phyloP scores from a whole-genome alignment of 805 yeast genomes.

The Starmerella tilneyi region DNA sequence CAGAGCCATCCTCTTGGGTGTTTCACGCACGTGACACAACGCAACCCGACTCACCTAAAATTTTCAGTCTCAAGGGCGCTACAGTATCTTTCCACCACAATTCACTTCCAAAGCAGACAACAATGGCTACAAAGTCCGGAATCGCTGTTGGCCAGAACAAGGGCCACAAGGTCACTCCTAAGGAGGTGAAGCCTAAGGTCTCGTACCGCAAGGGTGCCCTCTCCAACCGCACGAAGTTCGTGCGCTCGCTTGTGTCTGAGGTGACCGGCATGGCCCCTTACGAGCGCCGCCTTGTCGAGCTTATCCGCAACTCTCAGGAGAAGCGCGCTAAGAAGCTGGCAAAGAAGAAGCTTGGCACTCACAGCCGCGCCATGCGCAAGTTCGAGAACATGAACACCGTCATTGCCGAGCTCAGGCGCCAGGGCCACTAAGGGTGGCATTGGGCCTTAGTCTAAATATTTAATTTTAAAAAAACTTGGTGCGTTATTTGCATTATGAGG shows the following conservation, averaged over 20 bases:
- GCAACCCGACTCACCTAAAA: constrained; percentile 18
- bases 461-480: constrained; percentile 8
- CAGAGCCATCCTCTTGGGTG: neutral
- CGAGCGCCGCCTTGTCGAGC: constrained; percentile 98
- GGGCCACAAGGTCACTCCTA: constrained; percentile 91
- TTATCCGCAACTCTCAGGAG: constrained; percentile 99
- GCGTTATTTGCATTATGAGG: no score
- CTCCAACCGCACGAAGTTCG: constrained; percentile 92
- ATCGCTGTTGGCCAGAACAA: constrained; percentile 98
- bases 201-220: constrained; percentile 95
- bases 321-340: constrained; percentile 99
- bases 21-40: constrained; percentile 6
- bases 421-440: constrained; percentile 26
- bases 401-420: constrained; percentile 85
- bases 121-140: constrained; percentile 40
- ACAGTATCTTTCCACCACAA: constrained; percentile 1
- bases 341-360: constrained; percentile 98
- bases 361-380: constrained; percentile 98
- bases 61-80: constrained; percentile 14
- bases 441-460: constrained; percentile 10
- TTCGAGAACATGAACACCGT: constrained; percentile 95
- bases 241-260: constrained; percentile 90
- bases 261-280: constrained; percentile 99
- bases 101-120: constrained; percentile 11
- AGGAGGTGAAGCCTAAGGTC: constrained; percentile 76